Conservation (phyloP, 1,284 basidiomycete species). For the Flammula alnicola region DNA sequence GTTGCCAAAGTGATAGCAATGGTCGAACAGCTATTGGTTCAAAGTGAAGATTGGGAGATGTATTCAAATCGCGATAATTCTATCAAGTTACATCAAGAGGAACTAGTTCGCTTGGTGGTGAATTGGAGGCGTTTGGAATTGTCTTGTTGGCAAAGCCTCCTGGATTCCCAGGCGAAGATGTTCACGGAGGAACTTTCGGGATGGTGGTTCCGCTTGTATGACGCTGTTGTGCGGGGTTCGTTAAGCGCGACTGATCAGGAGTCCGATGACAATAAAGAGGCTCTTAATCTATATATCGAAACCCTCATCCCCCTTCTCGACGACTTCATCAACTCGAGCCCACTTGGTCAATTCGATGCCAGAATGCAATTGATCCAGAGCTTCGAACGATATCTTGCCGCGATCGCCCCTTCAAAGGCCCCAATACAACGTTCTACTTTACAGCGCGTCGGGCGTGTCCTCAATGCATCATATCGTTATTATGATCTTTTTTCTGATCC, state of each 20-base stretch:
- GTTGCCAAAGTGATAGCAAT: slow-evolving; percentile 86
- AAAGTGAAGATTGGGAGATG: slow-evolving; percentile 97
- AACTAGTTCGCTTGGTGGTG: slow-evolving; percentile 79
- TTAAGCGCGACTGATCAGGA: slow-evolving; percentile 50
- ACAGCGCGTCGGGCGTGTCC: slow-evolving; percentile 58
- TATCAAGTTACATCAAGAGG: slow-evolving; percentile 70
- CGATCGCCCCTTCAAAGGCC: slow-evolving; percentile 35
- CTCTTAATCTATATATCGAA: slow-evolving; percentile 61
- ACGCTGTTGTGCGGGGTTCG: slow-evolving; percentile 74
- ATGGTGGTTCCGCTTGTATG: slow-evolving; percentile 95
- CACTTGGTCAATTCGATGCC: slow-evolving; percentile 82
- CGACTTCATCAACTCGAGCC: slow-evolving; percentile 78
- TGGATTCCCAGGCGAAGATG: slow-evolving; percentile 70
- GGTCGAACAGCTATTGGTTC: slow-evolving; percentile 85
- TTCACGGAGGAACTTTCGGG: slow-evolving; percentile 72
- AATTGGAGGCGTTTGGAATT: slow-evolving; percentile 93
- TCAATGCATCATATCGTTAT: slow-evolving; percentile 71
- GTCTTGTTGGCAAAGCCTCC: slow-evolving; percentile 83
- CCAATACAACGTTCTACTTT: slow-evolving; percentile 37
- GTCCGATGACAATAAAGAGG: slow-evolving; percentile 34
- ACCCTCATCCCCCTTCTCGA: slow-evolving; percentile 82
- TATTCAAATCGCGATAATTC: slow-evolving; percentile 90
- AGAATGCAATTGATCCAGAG: slow-evolving; percentile 75
- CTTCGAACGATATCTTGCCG: slow-evolving; percentile 61
- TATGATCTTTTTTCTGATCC: slow-evolving; percentile 67